Conservation (phyloP, 1,284 basidiomycete species). For the Veloboletus limbatus region DNA sequence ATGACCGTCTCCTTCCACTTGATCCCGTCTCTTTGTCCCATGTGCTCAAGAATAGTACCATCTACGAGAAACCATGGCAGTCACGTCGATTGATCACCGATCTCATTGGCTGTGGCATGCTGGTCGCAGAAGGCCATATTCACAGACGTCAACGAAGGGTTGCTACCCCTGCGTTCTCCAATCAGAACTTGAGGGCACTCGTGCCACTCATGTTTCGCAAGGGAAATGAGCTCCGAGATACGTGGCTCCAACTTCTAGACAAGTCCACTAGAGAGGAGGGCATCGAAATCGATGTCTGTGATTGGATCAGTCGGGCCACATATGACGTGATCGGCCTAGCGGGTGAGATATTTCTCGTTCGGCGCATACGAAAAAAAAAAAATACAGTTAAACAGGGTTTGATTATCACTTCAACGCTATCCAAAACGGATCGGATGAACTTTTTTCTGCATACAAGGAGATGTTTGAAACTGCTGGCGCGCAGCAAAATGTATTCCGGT, state of each 20-base stretch:
- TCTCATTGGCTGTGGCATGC: slow-evolving; percentile 75
- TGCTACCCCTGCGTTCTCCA: slow-evolving; percentile 72
- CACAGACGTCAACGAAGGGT: slow-evolving; percentile 76
- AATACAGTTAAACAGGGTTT: slow-evolving; percentile 50
- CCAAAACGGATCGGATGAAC: slow-evolving; percentile 68
- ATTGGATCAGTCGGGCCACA: slow-evolving; percentile 72
- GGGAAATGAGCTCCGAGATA: slow-evolving; percentile 58
- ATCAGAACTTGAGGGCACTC: slow-evolving; percentile 67
- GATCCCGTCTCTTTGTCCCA: slow-evolving; percentile 71
- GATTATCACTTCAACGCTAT: slow-evolving; percentile 79
- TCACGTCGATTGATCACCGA: slow-evolving; percentile 68
- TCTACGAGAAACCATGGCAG: slow-evolving; percentile 80
- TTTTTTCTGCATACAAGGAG: slow-evolving; percentile 73
- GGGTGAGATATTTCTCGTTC: slow-evolving; percentile 39
- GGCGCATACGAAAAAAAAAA: neutral
- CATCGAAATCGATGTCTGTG: slow-evolving; percentile 56
- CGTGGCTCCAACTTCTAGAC: slow-evolving; percentile 50
- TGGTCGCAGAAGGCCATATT: slow-evolving; percentile 69
- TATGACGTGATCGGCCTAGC: slow-evolving; percentile 80
- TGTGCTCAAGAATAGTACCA: slow-evolving; percentile 62
- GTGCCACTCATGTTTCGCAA: slow-evolving; percentile 70
- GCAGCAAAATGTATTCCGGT: slow-evolving; percentile 46
- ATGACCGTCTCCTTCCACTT: slow-evolving; percentile 69
- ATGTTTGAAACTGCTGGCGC: slow-evolving; percentile 75
- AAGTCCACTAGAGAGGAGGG: slow-evolving; percentile 13